Evolutionary conservation across 352 stramenopile genomes (phyloP), one percentile per base, ranked within the genome.

Genomic region (Phytophthora sojae): DNA sequence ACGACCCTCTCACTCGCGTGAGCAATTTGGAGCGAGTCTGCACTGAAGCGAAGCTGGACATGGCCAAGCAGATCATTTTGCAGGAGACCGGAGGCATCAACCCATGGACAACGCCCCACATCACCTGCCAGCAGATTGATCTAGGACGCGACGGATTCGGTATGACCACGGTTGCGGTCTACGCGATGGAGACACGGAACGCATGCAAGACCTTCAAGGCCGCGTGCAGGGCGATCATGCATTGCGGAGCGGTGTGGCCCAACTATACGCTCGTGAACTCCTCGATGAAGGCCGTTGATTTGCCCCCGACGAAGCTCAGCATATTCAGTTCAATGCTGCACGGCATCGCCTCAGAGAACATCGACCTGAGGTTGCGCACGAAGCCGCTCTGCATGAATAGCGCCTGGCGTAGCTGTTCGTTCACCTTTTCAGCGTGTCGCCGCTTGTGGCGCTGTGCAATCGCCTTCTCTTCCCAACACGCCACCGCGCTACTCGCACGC

Each of bases 391-490:
- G 61, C 30, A 72, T 30, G 39, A 79, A 80, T 11, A 81, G 45
- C 30, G 73, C 71, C 12, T 69, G 59, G 5, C 71, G 71, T 26
- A 81, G 62, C 55, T 74, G 57, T 39, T 75, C 64, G 44, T 81
- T 77, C 7, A 45, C 57, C 25, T 58, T 29, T 58, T 81, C 73
- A 1, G 69, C 57, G 14, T 83, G 73, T 26, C 75, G 76, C 0
- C 77, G 75, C 58, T 84, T 82, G 52, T 75, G 73, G 1, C 78
- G 67, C 55, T 88, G 75, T 0, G 69, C 66, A 53, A 85, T 85
- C 8, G 77, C 80, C 5, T 57, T 68, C 39, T 85, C 80, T 59
- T 85, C 77, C 77, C 73, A 88, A 37, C 71, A 75, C 9, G 77
- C 75, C 1, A 77, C 67, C 0, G 67, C 65, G 15, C 61, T 55